Base-by-base conservation (phyloP, 164 flowering plant species). In the Magnolia sinica region DNA sequence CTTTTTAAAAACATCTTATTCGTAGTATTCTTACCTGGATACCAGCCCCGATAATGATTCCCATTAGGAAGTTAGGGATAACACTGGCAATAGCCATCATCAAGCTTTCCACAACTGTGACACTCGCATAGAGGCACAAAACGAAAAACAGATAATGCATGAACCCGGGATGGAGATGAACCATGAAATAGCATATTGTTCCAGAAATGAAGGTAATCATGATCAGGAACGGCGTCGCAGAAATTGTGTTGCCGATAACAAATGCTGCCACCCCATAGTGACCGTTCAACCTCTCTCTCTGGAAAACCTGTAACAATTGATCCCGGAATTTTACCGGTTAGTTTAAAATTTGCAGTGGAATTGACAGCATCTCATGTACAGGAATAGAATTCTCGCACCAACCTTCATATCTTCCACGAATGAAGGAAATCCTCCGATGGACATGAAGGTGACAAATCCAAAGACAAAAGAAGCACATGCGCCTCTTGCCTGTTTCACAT, bases 361-460 rank as follows among this genome's bases (percentile, higher is more conserved):
- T 68, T 2, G 11, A 31, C 45, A 18, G 24, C 20, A 68, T 10
- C 16, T 29, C 29, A 68, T 11, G 7, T 29, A 13, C 8, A 68
- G 18, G 8, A 27, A 5, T 16, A 13, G 50, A 11, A 6, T 23
- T 68, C 50, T 68, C 16, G 13, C 10, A 50, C 67, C 8, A 68
- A 87, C 98, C 93, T 93, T 93, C 98, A 95, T 95, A 76, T 95
- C 98, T 80, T 95, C 98, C 29, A 93, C 98, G 72, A 95, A 95
- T 0, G 98, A 95, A 68, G 98, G 98, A 79, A 95, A 95, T 4
- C 98, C 98, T 68, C 98, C 98, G 76, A 95, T 95, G 0, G 98
- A 91, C 98, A 95, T 93, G 87, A 95, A 95, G 19, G 98, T 95
- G 61, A 95, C 97, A 68, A 93, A 95, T 1, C 98, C 98, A 80